Base-by-base conservation (phyloP, 805 yeast species). In the Teunomyces kruisii region DNA sequence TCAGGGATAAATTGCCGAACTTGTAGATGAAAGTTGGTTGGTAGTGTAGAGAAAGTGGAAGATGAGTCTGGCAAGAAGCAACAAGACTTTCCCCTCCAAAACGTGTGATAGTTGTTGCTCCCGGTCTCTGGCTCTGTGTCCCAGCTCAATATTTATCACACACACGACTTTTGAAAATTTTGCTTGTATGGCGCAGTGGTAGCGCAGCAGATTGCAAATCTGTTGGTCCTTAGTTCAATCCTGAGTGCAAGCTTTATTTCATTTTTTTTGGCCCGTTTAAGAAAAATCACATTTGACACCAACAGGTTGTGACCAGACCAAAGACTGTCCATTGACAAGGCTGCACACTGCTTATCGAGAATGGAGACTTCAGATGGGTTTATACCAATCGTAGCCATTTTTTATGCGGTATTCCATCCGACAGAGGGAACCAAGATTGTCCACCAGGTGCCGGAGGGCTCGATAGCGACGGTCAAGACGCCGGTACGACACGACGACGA, bases 161-260 rank as follows among this genome's bases (percentile, higher is more conserved):
- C 6, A 19, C 22, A 19, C 22, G 22, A 19, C 22, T 19, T n/a
- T 19, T 19, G 22, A 26, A 31, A 28, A 26, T 39, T 30, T 28
- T 54, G 84, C 83, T 78, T 75, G 83, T 78, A 76, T 87, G 90
- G 95, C 94, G 89, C 91, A 87, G 94, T 83, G 94, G 95, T 86
- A 86, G 92, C 91, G 95, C 92, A 86, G 90, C 88, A 84, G 96
- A 88, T 88, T 88, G 95, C 95, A 88, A 87, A 86, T 88, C 95
- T 86, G 87, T 83, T 86, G 95, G 96, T 88, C 94, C 90, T 85
- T 82, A 84, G 96, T 88, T 88, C 96, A 83, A 88, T 67, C 82
- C 96, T 84, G 95, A 85, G 88, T 78, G 83, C 84, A 80, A 83
- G 89, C 94, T 85, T 50, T 44, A 49, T 59, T 68, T 67, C 71